Evolutionary conservation across 2,329 filamentous ascomycete species (phyloP).

Genomic region (Fusarium nanum): DNA sequence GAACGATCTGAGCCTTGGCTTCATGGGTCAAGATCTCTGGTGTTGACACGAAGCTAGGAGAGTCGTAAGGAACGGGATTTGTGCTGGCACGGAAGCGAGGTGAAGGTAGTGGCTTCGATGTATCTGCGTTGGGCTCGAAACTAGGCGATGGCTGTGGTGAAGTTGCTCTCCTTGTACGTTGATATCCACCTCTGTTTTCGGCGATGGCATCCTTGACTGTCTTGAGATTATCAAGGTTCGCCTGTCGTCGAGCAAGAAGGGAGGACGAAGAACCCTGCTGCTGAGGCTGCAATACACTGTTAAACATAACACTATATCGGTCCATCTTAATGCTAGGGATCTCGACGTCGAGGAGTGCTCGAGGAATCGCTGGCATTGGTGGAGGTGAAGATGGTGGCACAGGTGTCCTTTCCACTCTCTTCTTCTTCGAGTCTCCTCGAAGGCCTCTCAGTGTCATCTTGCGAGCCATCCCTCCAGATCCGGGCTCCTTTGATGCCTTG

Average conservation of each 20-base stretch:
- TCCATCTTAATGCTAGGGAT: constrained; percentile 87
- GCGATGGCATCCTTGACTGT: constrained; percentile 60
- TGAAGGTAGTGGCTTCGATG: constrained; percentile 45
- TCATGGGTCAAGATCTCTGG: neutral
- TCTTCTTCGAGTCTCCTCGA: constrained; percentile 40
- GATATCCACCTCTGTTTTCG: constrained; percentile 52
- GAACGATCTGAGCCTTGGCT: constrained; percentile 27
- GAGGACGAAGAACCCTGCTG: constrained; percentile 48
- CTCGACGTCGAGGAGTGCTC: constrained; percentile 73
- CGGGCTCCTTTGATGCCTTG: constrained; percentile 37
- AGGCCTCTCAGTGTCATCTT: constrained; percentile 45
- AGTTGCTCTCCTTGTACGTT: constrained; percentile 58
- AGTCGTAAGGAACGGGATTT: constrained; percentile 61
- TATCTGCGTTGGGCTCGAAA: constrained; percentile 41
- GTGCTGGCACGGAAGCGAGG: constrained; percentile 65
- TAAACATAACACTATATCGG: constrained; percentile 95
- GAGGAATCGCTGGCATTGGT: constrained; percentile 36
- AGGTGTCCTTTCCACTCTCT: constrained; percentile 33
- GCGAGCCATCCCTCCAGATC: constrained; percentile 41
- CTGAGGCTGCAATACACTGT: constrained; percentile 70
- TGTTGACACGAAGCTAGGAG: constrained; percentile 49
- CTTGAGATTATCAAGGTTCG: constrained; percentile 68
- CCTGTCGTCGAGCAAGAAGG: constrained; percentile 68
- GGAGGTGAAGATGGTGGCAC: constrained; percentile 37
- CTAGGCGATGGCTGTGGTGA: constrained; percentile 64